Evolutionary conservation across 176 grass and related monocot genomes (phyloP).

Genomic region (Triticum turgidum): DNA sequence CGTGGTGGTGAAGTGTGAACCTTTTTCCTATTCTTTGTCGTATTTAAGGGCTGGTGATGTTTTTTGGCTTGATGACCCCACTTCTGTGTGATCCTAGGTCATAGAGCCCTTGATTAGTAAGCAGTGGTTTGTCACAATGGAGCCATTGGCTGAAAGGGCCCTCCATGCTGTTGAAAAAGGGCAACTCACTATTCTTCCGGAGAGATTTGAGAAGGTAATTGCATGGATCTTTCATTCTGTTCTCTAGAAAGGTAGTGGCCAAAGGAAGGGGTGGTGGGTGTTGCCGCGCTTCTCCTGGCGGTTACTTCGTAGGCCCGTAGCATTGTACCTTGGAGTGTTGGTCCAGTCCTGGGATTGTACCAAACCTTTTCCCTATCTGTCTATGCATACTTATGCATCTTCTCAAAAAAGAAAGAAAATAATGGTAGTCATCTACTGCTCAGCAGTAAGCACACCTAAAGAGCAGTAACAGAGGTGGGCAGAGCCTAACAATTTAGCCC

Average conservation of each 20-base stretch:
- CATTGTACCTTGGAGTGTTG: too few species aligned
- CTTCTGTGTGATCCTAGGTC: constrained; percentile 58
- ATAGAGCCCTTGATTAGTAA: constrained; percentile 99
- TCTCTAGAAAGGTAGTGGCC: not conserved
- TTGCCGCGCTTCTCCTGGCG: not conserved
- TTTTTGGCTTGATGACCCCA: constrained; percentile 30
- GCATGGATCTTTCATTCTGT: constrained; percentile 15
- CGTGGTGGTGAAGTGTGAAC: constrained; percentile 92
- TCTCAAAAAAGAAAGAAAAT: not conserved
- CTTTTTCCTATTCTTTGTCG: constrained; percentile 39
- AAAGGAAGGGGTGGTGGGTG: not conserved
- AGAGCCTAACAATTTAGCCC: too few species aligned
- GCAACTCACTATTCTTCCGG: constrained; percentile 90
- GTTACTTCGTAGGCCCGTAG: not conserved
- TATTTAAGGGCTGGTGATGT: constrained; percentile 17
- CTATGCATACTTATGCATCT: not conserved
- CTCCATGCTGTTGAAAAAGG: constrained; percentile 80
- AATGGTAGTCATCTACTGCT: constrained; percentile 1
- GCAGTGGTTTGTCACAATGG: constrained; percentile 99
- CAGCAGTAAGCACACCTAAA: constrained; percentile 7
- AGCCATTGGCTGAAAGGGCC: constrained; percentile 87
- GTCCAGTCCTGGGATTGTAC: not conserved
- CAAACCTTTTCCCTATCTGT: not conserved
- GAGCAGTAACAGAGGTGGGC: not conserved
- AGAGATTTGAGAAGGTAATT: constrained; percentile 98